A percentile compares a stretch with the other conserved stretches of the same genome.
Conservation (phyloP, 179 eudicot genomes). For the Carnegiea gigantea region DNA sequence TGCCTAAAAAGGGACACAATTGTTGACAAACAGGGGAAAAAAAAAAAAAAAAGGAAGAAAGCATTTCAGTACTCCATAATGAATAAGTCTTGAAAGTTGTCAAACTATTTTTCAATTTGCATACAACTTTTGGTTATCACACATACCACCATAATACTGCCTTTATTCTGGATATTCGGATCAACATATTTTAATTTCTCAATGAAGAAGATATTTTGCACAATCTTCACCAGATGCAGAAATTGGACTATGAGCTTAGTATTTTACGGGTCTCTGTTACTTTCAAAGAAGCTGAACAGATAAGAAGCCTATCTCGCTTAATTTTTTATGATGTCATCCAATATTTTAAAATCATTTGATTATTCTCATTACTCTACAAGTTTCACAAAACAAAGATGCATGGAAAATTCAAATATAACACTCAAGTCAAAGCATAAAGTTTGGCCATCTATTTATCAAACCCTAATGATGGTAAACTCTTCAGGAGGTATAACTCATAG, state of each 20-base stretch:
- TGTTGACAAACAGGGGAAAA: background rate
- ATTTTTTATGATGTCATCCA: background rate
- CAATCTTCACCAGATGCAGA: background rate
- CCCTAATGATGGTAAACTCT: background rate
- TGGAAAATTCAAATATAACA: background rate
- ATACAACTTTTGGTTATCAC: background rate
- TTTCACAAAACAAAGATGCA: background rate
- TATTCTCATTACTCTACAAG: background rate
- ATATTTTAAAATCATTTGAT: background rate
- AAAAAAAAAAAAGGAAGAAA: too few species aligned
- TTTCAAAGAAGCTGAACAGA: background rate
- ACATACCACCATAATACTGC: background rate
- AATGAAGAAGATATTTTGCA: background rate
- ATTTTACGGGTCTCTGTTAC: background rate
- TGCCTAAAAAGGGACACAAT: background rate
- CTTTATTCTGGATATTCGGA: background rate
- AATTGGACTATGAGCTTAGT: background rate
- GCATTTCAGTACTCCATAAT: background rate
- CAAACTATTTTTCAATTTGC: background rate
- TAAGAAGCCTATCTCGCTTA: background rate
- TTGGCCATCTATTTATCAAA: background rate
- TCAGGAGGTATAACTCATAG: background rate
- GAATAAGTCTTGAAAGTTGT: too few species aligned
- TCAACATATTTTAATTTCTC: background rate
- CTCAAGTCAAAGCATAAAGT: background rate